phyloP scores from a whole-genome alignment of 2,329 filamentous ascomycete species.

The Neopestalotiopsis rosae region DNA sequence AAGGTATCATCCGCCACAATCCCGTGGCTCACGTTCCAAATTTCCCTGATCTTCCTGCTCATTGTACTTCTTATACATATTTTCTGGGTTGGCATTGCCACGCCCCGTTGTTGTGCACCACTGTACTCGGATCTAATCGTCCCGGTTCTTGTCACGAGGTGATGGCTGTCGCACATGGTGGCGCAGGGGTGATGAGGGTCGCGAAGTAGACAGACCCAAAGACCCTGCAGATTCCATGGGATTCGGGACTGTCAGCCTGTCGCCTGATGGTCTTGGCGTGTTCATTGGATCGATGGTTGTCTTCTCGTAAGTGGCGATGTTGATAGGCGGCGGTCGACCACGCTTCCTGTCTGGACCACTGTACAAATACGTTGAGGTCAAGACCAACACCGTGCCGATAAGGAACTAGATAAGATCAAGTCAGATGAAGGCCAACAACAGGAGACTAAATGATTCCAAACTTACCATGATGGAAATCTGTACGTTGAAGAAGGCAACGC shows the following conservation, averaged over 20 bases:
- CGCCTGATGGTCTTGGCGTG: conserved; percentile 33
- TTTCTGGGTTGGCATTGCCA: neutral
- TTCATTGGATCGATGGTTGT: conserved; percentile 58
- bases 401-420: conserved; percentile 66
- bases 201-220: conserved; percentile 38
- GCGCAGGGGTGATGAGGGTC: conserved; percentile 37
- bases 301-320: conserved; percentile 79
- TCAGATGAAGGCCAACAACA: neutral
- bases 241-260: conserved; percentile 36
- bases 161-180: conserved; percentile 33
- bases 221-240: conserved; percentile 32
- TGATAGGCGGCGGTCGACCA: conserved; percentile 68
- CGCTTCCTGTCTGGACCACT: conserved; percentile 67
- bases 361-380: conserved; percentile 86
- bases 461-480: conserved; percentile 74
- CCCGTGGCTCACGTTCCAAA: neutral
- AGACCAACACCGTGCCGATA: conserved; percentile 77
- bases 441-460: conserved; percentile 24
- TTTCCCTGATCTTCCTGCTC: neutral
- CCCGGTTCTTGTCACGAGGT: conserved; percentile 33
- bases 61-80: neutral
- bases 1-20: neutral
- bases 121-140: conserved; percentile 30
- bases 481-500: conserved; percentile 85
- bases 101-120: neutral